phyloP scores from a whole-genome alignment of 371 early-diverging fungal genomes.

The Funneliformis caledonium region DNA sequence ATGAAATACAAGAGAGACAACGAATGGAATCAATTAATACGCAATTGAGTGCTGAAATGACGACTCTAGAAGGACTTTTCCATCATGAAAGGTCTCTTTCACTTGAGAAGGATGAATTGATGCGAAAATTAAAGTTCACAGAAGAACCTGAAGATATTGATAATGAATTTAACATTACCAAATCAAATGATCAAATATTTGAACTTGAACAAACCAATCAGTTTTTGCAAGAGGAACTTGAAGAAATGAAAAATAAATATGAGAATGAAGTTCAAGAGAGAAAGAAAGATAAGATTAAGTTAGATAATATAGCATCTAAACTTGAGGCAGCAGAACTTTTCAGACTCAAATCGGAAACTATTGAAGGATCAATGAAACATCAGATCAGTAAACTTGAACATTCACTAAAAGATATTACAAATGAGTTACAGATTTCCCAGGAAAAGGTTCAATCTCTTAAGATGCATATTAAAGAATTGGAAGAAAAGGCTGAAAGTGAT shows the following conservation, averaged over 20 bases:
- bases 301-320: constrained; percentile 58
- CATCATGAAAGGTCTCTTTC: constrained; percentile 73
- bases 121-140: constrained; percentile 52
- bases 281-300: constrained; percentile 56
- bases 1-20: constrained; percentile 57
- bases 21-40: constrained; percentile 55
- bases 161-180: neutral
- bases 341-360: constrained; percentile 67
- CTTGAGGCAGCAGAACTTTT: constrained; percentile 67
- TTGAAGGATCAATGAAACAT: constrained; percentile 55
- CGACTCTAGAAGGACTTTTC: constrained; percentile 68
- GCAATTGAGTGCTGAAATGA: constrained; percentile 68
- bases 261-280: constrained; percentile 68
- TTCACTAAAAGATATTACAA: constrained; percentile 57
- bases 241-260: constrained; percentile 64
- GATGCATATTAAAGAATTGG: constrained; percentile 65
- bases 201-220: neutral
- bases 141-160: constrained; percentile 55
- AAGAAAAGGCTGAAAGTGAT: constrained; percentile 74
- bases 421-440: constrained; percentile 65
- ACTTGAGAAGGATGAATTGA: constrained; percentile 80
- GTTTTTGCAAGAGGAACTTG: constrained; percentile 59
- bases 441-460: constrained; percentile 63
- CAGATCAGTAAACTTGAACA: constrained; percentile 69
- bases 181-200: neutral